Percentiles rank a stretch among this genome's conserved stretches.
Conservation (phyloP, 2,329 filamentous ascomycete species). For the Exutisphaerella laricina region DNA sequence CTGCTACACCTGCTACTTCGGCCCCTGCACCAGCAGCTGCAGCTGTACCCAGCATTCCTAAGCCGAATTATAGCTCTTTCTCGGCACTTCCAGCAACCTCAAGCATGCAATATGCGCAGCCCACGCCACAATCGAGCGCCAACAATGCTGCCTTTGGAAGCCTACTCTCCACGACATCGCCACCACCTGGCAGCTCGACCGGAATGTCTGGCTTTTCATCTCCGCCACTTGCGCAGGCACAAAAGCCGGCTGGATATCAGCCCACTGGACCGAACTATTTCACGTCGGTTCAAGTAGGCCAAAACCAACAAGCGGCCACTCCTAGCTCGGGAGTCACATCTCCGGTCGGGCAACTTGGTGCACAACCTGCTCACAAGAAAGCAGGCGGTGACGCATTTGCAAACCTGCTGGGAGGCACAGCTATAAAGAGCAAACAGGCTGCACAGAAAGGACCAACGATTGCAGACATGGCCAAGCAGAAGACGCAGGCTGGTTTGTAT, state of each 20-base stretch:
- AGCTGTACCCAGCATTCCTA: slow-evolving; percentile 32
- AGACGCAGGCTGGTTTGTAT: slow-evolving; percentile 92
- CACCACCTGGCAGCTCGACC: slow-evolving; percentile 54
- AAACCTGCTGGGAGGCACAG: slow-evolving; percentile 67
- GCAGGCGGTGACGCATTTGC: slow-evolving; percentile 80
- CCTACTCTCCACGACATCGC: slow-evolving; percentile 77
- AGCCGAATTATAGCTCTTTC: slow-evolving; percentile 37
- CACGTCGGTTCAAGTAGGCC: slow-evolving; percentile 60
- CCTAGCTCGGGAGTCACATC: slow-evolving; percentile 39
- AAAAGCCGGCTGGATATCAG: slow-evolving; percentile 62
- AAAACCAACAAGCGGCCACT: slow-evolving; percentile 34
- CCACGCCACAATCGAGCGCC: slow-evolving; percentile 76
- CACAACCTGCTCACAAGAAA: slow-evolving; percentile 39
- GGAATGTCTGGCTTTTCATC: slow-evolving; percentile 33
- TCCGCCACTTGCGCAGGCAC: slow-evolving; percentile 41
- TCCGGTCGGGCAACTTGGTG: slow-evolving; percentile 30
- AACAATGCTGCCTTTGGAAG: slow-evolving; percentile 75
- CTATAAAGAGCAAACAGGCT: slow-evolving; percentile 51
- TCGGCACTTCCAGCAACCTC: slow-evolving; percentile 46
- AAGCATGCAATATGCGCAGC: slow-evolving; percentile 70
- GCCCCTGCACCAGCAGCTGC: slow-evolving; percentile 43
- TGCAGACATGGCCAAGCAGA: slow-evolving; percentile 95
- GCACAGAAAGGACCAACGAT: slow-evolving; percentile 67
- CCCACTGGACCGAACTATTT: slow-evolving; percentile 88
- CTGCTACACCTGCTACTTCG: slow-evolving; percentile 60